Evolutionary conservation across 2,329 filamentous ascomycete genomes (phyloP), one percentile per base, ranked within the genome.

Genomic region (Fusarium luffae): DNA sequence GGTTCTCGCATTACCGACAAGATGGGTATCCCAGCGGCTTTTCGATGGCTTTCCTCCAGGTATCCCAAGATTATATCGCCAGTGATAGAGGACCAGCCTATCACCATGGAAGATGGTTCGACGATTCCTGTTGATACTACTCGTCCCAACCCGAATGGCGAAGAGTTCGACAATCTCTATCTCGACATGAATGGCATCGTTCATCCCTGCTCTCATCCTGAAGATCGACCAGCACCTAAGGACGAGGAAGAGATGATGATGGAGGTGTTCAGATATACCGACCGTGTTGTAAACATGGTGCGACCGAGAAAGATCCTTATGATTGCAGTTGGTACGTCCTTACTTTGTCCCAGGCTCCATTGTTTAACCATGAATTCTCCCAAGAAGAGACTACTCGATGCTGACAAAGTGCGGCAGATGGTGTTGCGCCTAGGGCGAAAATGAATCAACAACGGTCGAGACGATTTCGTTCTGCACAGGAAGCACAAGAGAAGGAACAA

Each of bases 221-320:
- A 99, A 80, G 95, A 98, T 77, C 89, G 90, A 68, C 94, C 96
- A 3, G 89, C 96, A 6, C 96, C 96, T 13, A 92, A 91, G 76
- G 95, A 96, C 66, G 96, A 99, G 83, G 93, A 97, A 79, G 96
- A 98, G 82, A 99, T 99, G 96, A 99, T 99, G 96, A 80, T 98
- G 75, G 97, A 97, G 77, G 90, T 99, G 66, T 99, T 99, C 85
- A 93, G 92, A 78, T 99, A 99, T 81, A 99, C 96, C n/a, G 94
- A 99, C 78, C 92, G 96, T 64, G 94, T 99, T 25, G 93, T 99
- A 72, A 98, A 97, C 79, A 99, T 99, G 95, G 95, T 97, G 71
- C 92, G 96, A 65, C 96, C 96, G 12, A 90, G 96, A 74, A 98
- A 98, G 82, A 84, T 99, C 50, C 87, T 99, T 59, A 96, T 98